phyloP scores from a whole-genome alignment of 208 protist species.

The Zelonia costaricensis region DNA sequence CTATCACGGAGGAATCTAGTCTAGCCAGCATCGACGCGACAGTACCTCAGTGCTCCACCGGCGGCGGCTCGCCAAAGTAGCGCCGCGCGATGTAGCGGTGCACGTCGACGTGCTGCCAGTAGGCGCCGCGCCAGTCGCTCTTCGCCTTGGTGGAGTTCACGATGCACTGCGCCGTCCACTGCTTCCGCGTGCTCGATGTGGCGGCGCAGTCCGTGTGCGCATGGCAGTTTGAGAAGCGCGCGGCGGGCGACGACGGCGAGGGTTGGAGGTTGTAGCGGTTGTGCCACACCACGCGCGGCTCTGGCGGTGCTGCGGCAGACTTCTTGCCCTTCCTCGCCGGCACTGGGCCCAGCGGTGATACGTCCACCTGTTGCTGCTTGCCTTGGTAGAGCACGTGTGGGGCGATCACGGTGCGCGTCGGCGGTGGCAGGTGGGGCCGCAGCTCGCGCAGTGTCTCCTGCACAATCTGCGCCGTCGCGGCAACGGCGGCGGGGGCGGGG shows the following conservation, averaged over 20 bases:
- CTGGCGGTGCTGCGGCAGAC: not conserved
- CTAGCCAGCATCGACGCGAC: too few species aligned
- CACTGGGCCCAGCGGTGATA: conserved; percentile 24
- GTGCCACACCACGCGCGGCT: conserved; percentile 17
- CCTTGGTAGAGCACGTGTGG: conserved; percentile 42
- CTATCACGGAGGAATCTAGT: too few species aligned
- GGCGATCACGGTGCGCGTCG: conserved; percentile 28
- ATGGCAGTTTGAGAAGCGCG: conserved; percentile 12
- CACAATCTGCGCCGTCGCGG: conserved; percentile 12
- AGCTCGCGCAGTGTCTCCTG: conserved; percentile 12
- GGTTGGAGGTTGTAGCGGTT: conserved; percentile 61
- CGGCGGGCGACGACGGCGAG: conserved; percentile 38
- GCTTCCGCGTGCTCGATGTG: not conserved
- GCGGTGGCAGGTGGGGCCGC: conserved; percentile 10
- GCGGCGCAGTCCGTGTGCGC: not conserved
- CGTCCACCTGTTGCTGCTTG: conserved; percentile 30
- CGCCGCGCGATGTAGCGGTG: conserved; percentile 78
- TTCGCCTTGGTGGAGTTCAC: conserved; percentile 23
- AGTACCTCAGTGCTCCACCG: conserved; percentile 53
- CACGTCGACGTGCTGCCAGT: conserved; percentile 81
- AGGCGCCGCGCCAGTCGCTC: conserved; percentile 47
- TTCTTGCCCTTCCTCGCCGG: conserved; percentile 14
- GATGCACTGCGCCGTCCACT: conserved; percentile 16
- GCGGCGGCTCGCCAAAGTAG: conserved; percentile 60
- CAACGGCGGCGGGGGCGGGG: conserved; percentile 4